Percentiles rank a stretch among this genome's conserved stretches.
These are phyloP conservation scores for Naganishia sp. DNA, from an alignment of 1,284 basidiomycete genomes.

Conservation along the genomic window DNA sequence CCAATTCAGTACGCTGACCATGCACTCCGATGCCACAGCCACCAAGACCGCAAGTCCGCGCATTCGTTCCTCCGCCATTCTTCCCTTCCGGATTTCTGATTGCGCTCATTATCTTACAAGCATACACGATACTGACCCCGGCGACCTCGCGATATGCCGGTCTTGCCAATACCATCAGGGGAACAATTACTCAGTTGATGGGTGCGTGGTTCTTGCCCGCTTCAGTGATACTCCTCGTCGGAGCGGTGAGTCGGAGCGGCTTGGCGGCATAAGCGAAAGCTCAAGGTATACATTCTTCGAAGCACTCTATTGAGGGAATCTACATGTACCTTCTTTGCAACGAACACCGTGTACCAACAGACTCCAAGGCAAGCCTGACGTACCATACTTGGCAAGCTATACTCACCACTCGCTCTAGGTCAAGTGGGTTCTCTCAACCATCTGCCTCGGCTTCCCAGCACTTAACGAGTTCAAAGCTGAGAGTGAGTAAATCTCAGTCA, in stretches of 20 bases:
- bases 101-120: slow-evolving; percentile 24
- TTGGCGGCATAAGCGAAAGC: not conserved
- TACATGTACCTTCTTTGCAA: slow-evolving; percentile 27
- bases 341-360: slow-evolving; percentile 10
- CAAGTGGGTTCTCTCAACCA: slow-evolving; percentile 24
- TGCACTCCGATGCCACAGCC: not conserved
- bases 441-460: slow-evolving; percentile 16
- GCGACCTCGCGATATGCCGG: not conserved
- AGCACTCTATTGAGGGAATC: slow-evolving; percentile 27
- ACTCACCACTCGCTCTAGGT: not conserved
- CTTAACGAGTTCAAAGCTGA: slow-evolving; percentile 28
- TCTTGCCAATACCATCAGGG: slow-evolving; percentile 5
- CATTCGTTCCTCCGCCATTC: slow-evolving; percentile 13
- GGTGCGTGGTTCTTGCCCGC: slow-evolving; percentile 27
- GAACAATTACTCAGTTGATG: slow-evolving; percentile 3
- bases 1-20: not conserved
- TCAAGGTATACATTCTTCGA: not conserved
- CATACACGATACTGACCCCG: slow-evolving; percentile 22
- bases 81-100: slow-evolving; percentile 13
- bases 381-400: not conserved
- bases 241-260: slow-evolving; percentile 26
- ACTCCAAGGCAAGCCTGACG: slow-evolving; percentile 1
- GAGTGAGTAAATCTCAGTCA: slow-evolving; percentile 6
- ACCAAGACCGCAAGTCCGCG: slow-evolving; percentile 7
- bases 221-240: slow-evolving; percentile 20